Evolutionary conservation across 805 yeast genomes (phyloP).

Genomic region (Maudiozyma pseudohumilis): DNA sequence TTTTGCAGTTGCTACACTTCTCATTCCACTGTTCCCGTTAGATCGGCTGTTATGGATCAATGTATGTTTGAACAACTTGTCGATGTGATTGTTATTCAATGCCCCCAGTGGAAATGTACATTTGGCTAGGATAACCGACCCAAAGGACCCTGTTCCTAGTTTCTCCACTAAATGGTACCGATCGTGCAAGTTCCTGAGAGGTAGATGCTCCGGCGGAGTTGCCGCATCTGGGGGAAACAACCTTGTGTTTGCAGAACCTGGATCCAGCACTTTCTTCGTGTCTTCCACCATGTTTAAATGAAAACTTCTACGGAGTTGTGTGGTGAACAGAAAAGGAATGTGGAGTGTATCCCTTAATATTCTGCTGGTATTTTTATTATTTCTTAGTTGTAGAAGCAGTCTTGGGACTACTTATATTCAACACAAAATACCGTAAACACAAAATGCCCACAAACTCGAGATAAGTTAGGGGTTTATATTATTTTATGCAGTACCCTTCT

Average conservation of each 20-base stretch:
- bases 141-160: slow-evolving; percentile 71
- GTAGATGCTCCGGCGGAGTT: slow-evolving; percentile 34
- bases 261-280: too few relatives aligned
- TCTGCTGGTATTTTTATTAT: too few relatives aligned
- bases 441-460: too few relatives aligned
- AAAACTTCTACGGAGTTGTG: too few relatives aligned
- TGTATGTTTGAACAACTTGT: slow-evolving; percentile 29
- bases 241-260: neutral
- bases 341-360: too few relatives aligned
- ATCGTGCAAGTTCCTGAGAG: slow-evolving; percentile 33
- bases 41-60: slow-evolving; percentile 34
- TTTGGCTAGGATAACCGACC: slow-evolving; percentile 57
- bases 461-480: too few relatives aligned
- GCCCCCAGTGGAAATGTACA: slow-evolving; percentile 22
- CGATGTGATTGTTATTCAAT: slow-evolving; percentile 2
- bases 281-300: too few relatives aligned
- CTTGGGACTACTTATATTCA: too few relatives aligned
- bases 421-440: too few relatives aligned
- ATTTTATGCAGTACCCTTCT: too few relatives aligned
- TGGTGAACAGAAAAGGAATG: too few relatives aligned
- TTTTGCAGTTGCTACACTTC: slow-evolving; percentile 27
- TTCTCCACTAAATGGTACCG: slow-evolving; percentile 43
- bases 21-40: slow-evolving; percentile 8
- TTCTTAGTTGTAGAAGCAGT: too few relatives aligned
- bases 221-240: slow-evolving; percentile 31